These are phyloP conservation scores for Neopestalotiopsis rosae DNA, from an alignment of 2,329 filamentous ascomycete species.

Conservation along the genomic window DNA sequence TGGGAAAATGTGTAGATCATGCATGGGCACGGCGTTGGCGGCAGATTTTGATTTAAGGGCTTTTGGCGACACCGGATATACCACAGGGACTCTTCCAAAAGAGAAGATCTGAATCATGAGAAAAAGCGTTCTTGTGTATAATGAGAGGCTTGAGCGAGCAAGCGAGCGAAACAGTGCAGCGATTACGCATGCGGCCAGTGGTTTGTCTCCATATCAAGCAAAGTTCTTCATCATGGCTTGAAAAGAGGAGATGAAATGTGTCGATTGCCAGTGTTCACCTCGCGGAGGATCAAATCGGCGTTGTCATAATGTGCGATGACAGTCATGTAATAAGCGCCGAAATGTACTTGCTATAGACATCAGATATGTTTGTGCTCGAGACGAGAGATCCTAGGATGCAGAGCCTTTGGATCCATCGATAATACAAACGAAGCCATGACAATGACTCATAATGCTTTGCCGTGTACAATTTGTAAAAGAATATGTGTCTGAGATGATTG, in stretches of 20 bases:
- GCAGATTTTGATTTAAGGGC: slow-evolving; percentile 13
- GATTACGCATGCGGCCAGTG: background rate
- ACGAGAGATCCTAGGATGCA: too few relatives aligned
- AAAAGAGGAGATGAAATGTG: background rate
- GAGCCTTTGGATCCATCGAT: too few relatives aligned
- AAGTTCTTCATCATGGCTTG: background rate
- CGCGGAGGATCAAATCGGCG: background rate
- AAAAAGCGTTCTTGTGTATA: slow-evolving; percentile 3
- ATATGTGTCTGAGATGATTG: too few relatives aligned
- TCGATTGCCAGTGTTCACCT: background rate
- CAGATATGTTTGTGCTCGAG: too few relatives aligned
- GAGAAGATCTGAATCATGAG: background rate
- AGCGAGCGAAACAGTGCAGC: background rate
- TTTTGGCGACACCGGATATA: slow-evolving; percentile 11
- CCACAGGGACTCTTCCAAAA: slow-evolving; percentile 9
- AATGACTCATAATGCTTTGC: too few relatives aligned
- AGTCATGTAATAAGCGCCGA: background rate
- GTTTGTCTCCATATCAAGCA: background rate
- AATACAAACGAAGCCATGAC: too few relatives aligned
- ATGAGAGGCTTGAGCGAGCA: background rate
- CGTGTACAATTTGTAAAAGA: too few relatives aligned
- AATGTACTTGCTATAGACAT: too few relatives aligned
- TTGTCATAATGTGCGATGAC: background rate
- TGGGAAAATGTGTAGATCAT: slow-evolving; percentile 3
- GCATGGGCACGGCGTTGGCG: slow-evolving; percentile 17